phyloP scores from a whole-genome alignment of 179 eudicot genomes.

The Beta macrorhiza region DNA sequence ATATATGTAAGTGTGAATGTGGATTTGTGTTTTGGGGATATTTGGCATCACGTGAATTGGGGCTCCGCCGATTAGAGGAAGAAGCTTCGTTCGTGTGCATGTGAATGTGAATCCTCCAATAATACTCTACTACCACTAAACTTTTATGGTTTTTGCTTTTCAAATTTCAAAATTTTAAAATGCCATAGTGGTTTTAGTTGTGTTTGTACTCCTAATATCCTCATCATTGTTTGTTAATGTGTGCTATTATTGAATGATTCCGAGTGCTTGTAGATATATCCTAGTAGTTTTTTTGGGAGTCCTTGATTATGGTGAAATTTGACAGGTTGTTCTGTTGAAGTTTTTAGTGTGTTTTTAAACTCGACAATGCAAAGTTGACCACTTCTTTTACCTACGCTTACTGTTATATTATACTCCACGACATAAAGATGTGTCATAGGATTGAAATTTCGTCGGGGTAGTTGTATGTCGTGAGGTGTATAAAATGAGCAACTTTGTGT shows the following conservation, averaged over 20 bases:
- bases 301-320: too few species aligned
- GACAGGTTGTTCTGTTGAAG: too few species aligned
- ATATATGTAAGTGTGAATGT: constrained; percentile 17
- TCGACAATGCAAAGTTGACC: too few species aligned
- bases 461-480: too few species aligned
- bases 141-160: neutral
- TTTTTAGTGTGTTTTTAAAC: too few species aligned
- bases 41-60: constrained; percentile 16
- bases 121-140: neutral
- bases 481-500: too few species aligned
- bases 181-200: neutral
- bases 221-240: neutral
- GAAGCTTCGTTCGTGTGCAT: constrained; percentile 21
- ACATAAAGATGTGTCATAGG: too few species aligned
- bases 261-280: too few species aligned
- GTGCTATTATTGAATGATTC: neutral
- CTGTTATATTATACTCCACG: too few species aligned
- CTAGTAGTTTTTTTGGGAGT: too few species aligned
- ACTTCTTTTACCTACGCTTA: too few species aligned
- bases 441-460: too few species aligned
- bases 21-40: neutral
- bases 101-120: neutral
- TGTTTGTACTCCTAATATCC: neutral
- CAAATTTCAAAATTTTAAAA: constrained; percentile 14
- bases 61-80: neutral